Percentiles rank a stretch among this genome's conserved stretches.
Conservation (phyloP, 768 basidiomycete species). For the Cystobasidium onofrii region DNA sequence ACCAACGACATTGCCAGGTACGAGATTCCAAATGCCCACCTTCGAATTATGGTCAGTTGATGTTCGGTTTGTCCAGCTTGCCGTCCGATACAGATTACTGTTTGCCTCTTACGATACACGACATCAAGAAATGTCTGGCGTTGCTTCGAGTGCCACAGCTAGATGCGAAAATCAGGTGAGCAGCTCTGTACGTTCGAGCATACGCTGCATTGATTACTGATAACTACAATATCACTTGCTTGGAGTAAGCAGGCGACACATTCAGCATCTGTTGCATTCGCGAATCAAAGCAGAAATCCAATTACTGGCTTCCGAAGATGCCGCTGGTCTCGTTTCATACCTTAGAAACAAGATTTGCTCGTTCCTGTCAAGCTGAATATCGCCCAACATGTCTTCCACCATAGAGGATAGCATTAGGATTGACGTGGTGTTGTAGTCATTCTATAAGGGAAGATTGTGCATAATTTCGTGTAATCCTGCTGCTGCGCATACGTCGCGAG, state of each 20-base stretch:
- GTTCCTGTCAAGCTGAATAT: not conserved
- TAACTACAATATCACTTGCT: too few relatives aligned
- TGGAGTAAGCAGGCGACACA: constrained; percentile 82
- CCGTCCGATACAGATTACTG: not conserved
- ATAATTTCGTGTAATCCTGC: too few relatives aligned
- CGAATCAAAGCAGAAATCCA: constrained; percentile 94
- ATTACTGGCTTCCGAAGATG: constrained; percentile 38
- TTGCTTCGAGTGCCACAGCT: constrained; percentile 40
- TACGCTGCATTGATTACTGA: too few relatives aligned
- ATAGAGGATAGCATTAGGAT: too few relatives aligned
- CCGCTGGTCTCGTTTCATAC: not conserved
- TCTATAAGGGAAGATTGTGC: too few relatives aligned
- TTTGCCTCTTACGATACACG: not conserved
- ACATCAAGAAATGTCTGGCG: constrained; percentile 12
- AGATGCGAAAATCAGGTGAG: constrained; percentile 63
- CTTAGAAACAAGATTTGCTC: constrained; percentile 2
- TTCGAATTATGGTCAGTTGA: not conserved
- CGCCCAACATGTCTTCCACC: too few relatives aligned
- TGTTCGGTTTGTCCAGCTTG: not conserved
- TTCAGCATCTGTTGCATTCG: constrained; percentile 66
- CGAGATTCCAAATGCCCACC: constrained; percentile 35
- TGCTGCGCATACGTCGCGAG: too few relatives aligned
- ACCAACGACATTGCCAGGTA: constrained; percentile 62
- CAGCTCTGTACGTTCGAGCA: too few relatives aligned
- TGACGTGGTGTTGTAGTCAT: too few relatives aligned